Conservation (phyloP, 805 yeast species). For the Torulaspora maleeae region DNA sequence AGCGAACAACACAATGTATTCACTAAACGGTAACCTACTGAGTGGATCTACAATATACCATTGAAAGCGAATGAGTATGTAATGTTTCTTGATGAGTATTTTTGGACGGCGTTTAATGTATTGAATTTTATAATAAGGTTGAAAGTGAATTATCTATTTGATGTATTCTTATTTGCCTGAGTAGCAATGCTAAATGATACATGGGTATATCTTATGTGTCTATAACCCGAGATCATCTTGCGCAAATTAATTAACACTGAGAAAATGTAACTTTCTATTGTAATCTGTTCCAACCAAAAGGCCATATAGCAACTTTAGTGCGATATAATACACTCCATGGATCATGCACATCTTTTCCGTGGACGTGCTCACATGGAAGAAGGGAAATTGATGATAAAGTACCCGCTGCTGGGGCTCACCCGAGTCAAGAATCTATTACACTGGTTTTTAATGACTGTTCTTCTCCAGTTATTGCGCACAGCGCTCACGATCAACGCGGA, state of each 20-base stretch:
- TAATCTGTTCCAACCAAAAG: background rate
- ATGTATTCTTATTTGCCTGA: background rate
- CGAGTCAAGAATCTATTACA: background rate
- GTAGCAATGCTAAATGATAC: background rate
- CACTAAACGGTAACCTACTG: conserved; percentile 13
- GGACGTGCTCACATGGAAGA: background rate
- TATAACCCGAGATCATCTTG: background rate
- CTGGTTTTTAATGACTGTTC: background rate
- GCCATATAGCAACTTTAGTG: conserved; percentile 1
- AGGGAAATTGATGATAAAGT: background rate
- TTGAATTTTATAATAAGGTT: background rate
- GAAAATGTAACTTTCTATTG: background rate
- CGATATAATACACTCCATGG: conserved; percentile 5
- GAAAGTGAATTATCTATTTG: background rate
- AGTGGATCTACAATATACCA: conserved; percentile 23
- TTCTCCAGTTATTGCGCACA: conserved; percentile 12
- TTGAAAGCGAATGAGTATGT: background rate
- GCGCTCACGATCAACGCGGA: conserved; percentile 20
- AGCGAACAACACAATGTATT: conserved; percentile 12
- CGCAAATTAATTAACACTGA: background rate
- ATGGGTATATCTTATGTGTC: background rate
- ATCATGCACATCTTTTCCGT: background rate
- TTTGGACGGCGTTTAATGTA: background rate
- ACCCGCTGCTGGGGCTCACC: background rate
- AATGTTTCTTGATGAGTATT: background rate